A percentile compares a stretch with the other conserved stretches of the same genome.
Conservation (phyloP, 495 filamentous ascomycete species). For the Penicillium crystallinum region DNA sequence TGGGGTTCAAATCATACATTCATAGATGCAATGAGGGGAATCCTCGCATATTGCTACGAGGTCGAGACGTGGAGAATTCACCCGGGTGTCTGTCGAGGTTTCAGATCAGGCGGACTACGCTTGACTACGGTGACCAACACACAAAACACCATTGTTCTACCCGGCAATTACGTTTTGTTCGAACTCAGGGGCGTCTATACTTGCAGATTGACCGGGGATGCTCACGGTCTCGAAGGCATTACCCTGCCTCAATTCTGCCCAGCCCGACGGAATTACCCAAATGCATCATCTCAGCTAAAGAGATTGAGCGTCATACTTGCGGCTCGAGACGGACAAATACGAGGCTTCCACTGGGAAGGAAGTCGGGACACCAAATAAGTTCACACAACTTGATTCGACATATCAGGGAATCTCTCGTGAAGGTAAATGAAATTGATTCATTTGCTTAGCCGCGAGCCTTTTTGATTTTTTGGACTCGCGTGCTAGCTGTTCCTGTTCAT, state of each 20-base stretch:
- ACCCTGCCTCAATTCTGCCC: not conserved
- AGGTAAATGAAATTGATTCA: constrained; percentile 34
- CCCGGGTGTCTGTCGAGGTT: not conserved
- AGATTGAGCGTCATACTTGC: not conserved
- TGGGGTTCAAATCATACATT: too few relatives aligned
- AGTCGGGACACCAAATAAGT: not conserved
- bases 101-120: not conserved
- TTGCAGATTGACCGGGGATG: not conserved
- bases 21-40: too few relatives aligned
- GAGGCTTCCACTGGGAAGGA: not conserved
- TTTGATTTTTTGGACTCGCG: constrained; percentile 16
- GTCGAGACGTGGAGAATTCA: not conserved
- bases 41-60: not conserved
- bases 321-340: not conserved
- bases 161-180: not conserved
- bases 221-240: not conserved
- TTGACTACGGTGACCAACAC: not conserved
- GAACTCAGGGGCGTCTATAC: not conserved
- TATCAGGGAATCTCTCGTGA: constrained; percentile 24
- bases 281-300: not conserved
- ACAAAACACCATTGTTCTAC: not conserved
- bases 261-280: not conserved
- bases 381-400: constrained; percentile 13
- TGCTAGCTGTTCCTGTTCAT: constrained; percentile 34
- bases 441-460: constrained; percentile 26